Evolutionary conservation across 2,329 filamentous ascomycete species (phyloP).

Genomic region (Sclerotinia minor): DNA sequence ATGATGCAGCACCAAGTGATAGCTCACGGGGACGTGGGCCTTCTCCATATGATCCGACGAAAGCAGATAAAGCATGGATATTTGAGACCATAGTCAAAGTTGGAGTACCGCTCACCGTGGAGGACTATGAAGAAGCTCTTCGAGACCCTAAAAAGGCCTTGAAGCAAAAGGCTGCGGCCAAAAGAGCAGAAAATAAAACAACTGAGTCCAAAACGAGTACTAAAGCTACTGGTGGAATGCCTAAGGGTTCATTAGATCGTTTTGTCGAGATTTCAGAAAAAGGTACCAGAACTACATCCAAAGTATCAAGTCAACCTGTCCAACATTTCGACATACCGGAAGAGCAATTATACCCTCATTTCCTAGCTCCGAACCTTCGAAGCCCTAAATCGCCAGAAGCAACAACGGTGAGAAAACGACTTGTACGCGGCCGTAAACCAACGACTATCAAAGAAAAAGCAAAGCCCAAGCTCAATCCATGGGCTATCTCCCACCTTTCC

Average conservation of each 20-base stretch:
- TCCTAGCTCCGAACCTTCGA: constrained; percentile 9
- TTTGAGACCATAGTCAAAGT: constrained; percentile 62
- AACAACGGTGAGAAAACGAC: constrained; percentile 2
- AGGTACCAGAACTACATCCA: constrained; percentile 15
- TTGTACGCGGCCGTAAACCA: constrained; percentile 1
- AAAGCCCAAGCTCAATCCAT: constrained; percentile 21
- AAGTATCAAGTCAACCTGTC: constrained; percentile 17
- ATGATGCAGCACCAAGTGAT: constrained; percentile 28
- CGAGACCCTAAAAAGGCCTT: constrained; percentile 36
- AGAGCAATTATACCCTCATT: constrained; percentile 31
- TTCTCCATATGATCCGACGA: constrained; percentile 62
- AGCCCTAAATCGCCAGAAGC: constrained; percentile 5
- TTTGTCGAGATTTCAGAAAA: constrained; percentile 41
- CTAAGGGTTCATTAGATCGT: constrained; percentile 41
- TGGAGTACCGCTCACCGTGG: constrained; percentile 64
- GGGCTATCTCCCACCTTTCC: constrained; percentile 15
- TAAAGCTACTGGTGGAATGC: constrained; percentile 37
- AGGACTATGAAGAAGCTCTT: constrained; percentile 59
- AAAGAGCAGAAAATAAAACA: constrained; percentile 31
- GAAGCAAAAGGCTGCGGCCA: constrained; percentile 33
- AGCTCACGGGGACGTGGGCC: constrained; percentile 43
- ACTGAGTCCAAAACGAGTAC: constrained; percentile 10
- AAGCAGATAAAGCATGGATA: constrained; percentile 68
- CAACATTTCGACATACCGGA: background rate
- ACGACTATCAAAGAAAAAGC: constrained; percentile 8